Evolutionary conservation across 73 alveolate genomes (phyloP), one percentile per base, ranked within the genome.

Genomic region (Uronychia setigera): DNA sequence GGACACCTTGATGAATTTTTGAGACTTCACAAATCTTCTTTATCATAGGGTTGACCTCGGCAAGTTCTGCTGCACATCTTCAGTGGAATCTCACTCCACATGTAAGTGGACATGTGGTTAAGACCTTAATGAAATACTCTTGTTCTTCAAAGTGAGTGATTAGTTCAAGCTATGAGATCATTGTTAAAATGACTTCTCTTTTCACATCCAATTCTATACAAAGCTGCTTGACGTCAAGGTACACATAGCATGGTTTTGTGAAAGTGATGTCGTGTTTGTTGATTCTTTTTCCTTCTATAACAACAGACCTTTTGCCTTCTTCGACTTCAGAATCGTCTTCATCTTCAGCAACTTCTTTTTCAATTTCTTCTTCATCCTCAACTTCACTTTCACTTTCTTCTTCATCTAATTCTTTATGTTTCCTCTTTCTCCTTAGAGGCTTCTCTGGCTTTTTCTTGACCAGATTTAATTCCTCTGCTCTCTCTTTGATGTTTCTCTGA

Each of bases 111-210:
- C 60, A 60, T 5, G 58, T 28, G 35, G 78, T 59, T 29, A 77
- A 79, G 19, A 86, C 29, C 33, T 58, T 74, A 60, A 86, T 67
- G 87, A 81, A 91, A 59, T 31, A 67, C 60, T 86, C 87, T 29
- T 78, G 85, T 19, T 27, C 79, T 9, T 81, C 35, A 46, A 32
- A 57, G 30, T 59, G 29, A 32, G 74, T 58, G 74, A 58, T 29
- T 31, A n/a, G 80, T 79, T 91, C 96, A 0, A 91, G 79, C 1
- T 83, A 76, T 11, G 90, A 79, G 27, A 91, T 81, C 86, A 91
- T 76, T 0, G 96, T 91, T 33, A 91, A n/a, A n/a, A 85, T 89
- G 26, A 82, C 92, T 59, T 91, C 93, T 77, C 79, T 86, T 60
- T 86, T 81, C 14, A 91, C 78, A 87, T 91, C 96, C 28, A 91